These are phyloP conservation scores for Poa pratensis DNA, from an alignment of 176 grass and related monocot genomes.

Conservation along the genomic window DNA sequence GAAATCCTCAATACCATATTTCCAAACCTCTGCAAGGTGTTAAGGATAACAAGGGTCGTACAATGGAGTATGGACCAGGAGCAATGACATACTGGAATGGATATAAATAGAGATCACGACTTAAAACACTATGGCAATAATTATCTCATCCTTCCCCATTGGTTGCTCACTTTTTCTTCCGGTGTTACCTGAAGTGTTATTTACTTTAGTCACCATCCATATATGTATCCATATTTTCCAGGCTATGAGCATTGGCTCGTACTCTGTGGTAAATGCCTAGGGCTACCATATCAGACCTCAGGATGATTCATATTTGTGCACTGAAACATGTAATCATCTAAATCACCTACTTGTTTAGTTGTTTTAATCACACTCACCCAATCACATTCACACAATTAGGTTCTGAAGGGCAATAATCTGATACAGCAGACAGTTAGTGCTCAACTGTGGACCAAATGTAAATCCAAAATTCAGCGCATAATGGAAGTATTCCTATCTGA, in stretches of 20 bases:
- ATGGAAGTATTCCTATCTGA: not conserved
- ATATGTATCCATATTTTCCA: not conserved
- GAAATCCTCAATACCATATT: slow-evolving; percentile 97
- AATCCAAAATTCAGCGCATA: not conserved
- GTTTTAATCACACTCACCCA: not conserved
- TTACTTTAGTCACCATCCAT: not conserved
- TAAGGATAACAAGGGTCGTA: slow-evolving; percentile 52
- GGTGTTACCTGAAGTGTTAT: not conserved
- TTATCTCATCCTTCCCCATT: not conserved
- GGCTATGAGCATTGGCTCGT: slow-evolving; percentile 3
- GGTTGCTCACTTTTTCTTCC: not conserved
- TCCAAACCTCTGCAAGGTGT: slow-evolving; percentile 80
- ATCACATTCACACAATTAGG: not conserved
- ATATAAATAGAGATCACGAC: not conserved
- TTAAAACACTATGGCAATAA: slow-evolving; percentile 1
- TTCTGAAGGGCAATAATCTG: not conserved
- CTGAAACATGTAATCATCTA: slow-evolving; percentile 34
- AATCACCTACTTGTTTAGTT: not conserved
- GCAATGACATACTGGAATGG: slow-evolving; percentile 17
- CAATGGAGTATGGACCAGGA: not conserved
- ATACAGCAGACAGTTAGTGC: not conserved
- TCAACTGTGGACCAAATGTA: slow-evolving; percentile 14
- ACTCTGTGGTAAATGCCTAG: not conserved
- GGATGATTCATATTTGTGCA: slow-evolving; percentile 22
- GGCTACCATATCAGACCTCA: slow-evolving; percentile 15